Base-by-base conservation (phyloP, 352 stramenopile species). In the Pythium apleroticum region DNA sequence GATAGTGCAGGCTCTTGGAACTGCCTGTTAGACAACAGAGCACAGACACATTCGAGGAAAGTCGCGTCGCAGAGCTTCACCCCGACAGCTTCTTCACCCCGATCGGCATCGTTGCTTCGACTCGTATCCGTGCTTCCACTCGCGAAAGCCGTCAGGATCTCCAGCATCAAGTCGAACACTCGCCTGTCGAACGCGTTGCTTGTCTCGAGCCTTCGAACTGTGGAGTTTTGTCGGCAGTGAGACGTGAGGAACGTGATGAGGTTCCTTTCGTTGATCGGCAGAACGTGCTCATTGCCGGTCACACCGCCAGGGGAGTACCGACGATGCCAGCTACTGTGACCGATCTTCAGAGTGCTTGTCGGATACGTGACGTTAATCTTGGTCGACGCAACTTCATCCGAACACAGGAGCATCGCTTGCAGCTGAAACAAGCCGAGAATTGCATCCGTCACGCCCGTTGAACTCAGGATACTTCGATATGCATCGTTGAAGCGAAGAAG, bases 361-460 rank as follows among this genome's bases (percentile, higher is more conserved):
- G 77, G 80, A 60, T 87, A 84, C 15, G 74, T 69, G 22, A 89
- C 62, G 7, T 73, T 75, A 20, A 89, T 82, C 24, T 77, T 78
- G 6, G 61, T 78, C 37, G 63, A 66, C 4, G 61, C 60, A 27
- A 74, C 57, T 50, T 64, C 59, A 20, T 70, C 60, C 7, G 68
- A 73, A 41, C 55, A 74, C 35, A 73, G 41, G 39, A 60, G 45
- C 43, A 73, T 60, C 6, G 70, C 76, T 65, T 87, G 75, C 6
- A 67, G 41, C 35, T 79, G 73, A 57, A 87, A 87, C 7, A 89
- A 48, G 8, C 53, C 43, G 25, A 86, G 48, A 19, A 87, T 46
- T 8, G 69, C 69, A 19, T 71, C 69, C 19, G 82, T 61, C 15
- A 86, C 67, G 3, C 80, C 76, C n/a, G 74, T 68, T 17, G 56